A percentile compares a stretch with the other conserved stretches of the same genome.
phyloP scores from a whole-genome alignment of 1,284 basidiomycete genomes.

The Termitomyces sp. region DNA sequence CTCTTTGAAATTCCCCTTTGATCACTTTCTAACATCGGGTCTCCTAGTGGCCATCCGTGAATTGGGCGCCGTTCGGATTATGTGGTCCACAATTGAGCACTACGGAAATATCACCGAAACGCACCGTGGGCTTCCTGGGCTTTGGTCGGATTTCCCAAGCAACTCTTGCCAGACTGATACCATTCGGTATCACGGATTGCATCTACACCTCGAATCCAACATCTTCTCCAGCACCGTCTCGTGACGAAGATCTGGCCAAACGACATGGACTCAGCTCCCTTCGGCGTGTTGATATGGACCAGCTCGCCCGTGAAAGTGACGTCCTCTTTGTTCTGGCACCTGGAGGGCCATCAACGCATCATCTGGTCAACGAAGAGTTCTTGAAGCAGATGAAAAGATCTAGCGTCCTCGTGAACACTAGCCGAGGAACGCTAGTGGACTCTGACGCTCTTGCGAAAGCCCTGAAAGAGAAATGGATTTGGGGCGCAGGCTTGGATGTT shows the following conservation, averaged over 20 bases:
- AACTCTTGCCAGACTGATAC: conserved; percentile 68
- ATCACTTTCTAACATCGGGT: background rate
- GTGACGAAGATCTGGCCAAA: conserved; percentile 48
- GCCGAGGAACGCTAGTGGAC: conserved; percentile 82
- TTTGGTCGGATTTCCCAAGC: conserved; percentile 91
- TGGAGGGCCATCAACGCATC: conserved; percentile 67
- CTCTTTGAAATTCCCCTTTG: background rate
- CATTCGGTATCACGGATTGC: conserved; percentile 71
- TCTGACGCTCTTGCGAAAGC: conserved; percentile 83
- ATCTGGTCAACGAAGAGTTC: conserved; percentile 71
- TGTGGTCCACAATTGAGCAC: conserved; percentile 76
- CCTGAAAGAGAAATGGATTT: conserved; percentile 72
- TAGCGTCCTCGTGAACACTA: conserved; percentile 76
- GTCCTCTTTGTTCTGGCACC: conserved; percentile 82
- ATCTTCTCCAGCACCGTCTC: conserved; percentile 39
- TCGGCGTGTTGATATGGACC: conserved; percentile 56
- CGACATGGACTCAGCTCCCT: conserved; percentile 46
- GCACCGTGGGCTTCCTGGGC: conserved; percentile 86
- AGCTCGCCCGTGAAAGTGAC: conserved; percentile 73
- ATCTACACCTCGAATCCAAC: conserved; percentile 59
- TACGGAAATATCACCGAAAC: conserved; percentile 41
- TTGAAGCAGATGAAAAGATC: conserved; percentile 81
- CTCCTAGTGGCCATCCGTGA: conserved; percentile 51
- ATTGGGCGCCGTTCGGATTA: conserved; percentile 80
- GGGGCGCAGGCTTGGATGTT: conserved; percentile 91